Base-by-base conservation (phyloP, 139 green algal species). In the Zygnema cylindricum region DNA sequence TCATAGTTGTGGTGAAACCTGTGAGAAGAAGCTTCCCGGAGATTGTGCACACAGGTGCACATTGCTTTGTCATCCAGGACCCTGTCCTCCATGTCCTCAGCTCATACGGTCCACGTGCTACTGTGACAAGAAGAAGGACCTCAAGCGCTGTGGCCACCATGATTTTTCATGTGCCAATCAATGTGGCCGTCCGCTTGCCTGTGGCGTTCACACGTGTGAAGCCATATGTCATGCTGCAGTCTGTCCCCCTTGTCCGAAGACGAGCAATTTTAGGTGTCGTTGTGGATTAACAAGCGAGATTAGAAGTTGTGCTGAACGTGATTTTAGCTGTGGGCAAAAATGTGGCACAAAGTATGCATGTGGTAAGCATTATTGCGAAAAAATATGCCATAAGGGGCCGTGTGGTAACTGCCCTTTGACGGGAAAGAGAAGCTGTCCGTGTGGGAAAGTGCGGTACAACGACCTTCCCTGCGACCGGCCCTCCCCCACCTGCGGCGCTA, bases 401-500 rank as follows among this genome's bases (percentile, higher is more conserved):
- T 98, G 95, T 85, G 94, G 94, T 21, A 71, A 30, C 23, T 98
- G 95, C 87, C 87, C 92, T 33, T 88, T 94, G 43, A 81, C 86
- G 23, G 86, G 86, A 0, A 81, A 43, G 41, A 93, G 94, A 23
- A 88, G 86, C 3, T 98, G 96, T 90, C 95, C 95, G 21, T 98
- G 96, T 84, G 95, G 96, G 76, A 98, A 98, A 90, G 54, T 30
- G 11, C 43, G 32, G 43, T 84, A 84, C 81, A 41, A 42, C 2
- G 92, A 69, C 23, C 57, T 91, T 25, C 23, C 86, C 78, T 92
- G 95, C 92, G 85, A 94, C 84, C 86, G 90, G 39, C 78, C 82
- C 40, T 69, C 92, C 30, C 92, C 95, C 0, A 92, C 92, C 0
- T 98, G 96, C 85, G 96, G 96, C 1, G 86, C 41, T 41, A 98